Evolutionary conservation across 257 asterid genomes (phyloP), one percentile per base, ranked within the genome.

Genomic region (Rauvolfia tetraphylla): DNA sequence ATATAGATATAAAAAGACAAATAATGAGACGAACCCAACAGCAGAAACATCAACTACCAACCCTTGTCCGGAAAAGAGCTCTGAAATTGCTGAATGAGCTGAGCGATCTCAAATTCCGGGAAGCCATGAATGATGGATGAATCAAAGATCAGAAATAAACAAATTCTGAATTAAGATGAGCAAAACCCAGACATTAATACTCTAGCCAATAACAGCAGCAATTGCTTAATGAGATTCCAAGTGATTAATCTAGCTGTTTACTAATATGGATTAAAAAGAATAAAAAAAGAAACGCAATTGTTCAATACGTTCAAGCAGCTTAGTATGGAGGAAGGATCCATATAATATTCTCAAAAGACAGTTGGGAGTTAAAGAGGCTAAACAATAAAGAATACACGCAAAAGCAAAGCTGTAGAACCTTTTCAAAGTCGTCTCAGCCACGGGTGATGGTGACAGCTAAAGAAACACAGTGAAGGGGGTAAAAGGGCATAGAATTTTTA

Each of bases 91-190:
- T 81, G 75, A 74, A 54, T 74, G 74, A 68, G 39, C 73, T 81
- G 53, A 70, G 67, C 75, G 89, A 79, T 85, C 87, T 80, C 56
- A 80, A 81, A 73, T 78, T 82, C 84, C 81, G 79, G 79, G 83
- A 72, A 61, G 85, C 71, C 92, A 89, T 89, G 53, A 76, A 72
- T 8, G 44, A 89, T 89, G 53, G 76, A 72, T 8, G 44, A 77
- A 53, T 34, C 72, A 63, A 31, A 68, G 17, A 27, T 38, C 65
- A 39, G 29, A 18, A 87, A 53, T 73, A 39, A 68, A 54, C 53
- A 36, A 76, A 36, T 15, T 20, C 57, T 2, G 62, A n/a, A 23
- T n/a, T 27, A 57, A 0, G 54, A 62, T 23, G 12, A 41, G 51
- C 62, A 39, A 39, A 39, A 36, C 20, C 39, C 58, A 62, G 38